A percentile compares a stretch with the other conserved stretches of the same genome.
Conservation (phyloP, 2,329 filamentous ascomycete genomes). For the Chaetomiaceae sp. region DNA sequence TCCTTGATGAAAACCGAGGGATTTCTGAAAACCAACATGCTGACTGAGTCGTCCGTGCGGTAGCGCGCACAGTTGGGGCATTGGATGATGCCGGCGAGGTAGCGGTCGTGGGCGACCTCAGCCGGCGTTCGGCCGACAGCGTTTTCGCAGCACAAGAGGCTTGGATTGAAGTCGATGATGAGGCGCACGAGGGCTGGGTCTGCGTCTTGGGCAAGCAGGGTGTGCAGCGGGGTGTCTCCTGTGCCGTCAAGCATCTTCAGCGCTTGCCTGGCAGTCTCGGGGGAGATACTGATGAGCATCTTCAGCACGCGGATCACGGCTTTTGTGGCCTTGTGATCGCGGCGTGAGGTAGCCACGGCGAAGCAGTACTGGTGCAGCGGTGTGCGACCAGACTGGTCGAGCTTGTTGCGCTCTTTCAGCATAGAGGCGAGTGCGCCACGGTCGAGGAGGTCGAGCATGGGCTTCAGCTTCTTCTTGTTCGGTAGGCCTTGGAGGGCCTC, state of each 20-base stretch:
- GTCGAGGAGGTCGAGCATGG: constrained; percentile 56
- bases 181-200: constrained; percentile 36
- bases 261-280: constrained; percentile 44
- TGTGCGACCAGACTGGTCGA: constrained; percentile 51
- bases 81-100: constrained; percentile 33
- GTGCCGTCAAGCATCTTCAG: constrained; percentile 58
- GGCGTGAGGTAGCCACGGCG: neutral
- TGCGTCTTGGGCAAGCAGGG: constrained; percentile 39
- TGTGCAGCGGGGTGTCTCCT: constrained; percentile 63
- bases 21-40: neutral
- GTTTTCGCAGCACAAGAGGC: constrained; percentile 66
- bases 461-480: constrained; percentile 35
- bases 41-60: neutral
- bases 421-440: constrained; percentile 51
- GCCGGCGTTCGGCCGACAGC: constrained; percentile 69
- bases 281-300: constrained; percentile 48
- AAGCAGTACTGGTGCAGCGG: constrained; percentile 60
- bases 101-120: constrained; percentile 59
- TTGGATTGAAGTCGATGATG: constrained; percentile 53
- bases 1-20: constrained; percentile 16
- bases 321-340: constrained; percentile 26
- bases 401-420: constrained; percentile 53
- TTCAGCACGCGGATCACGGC: constrained; percentile 41
- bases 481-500: constrained; percentile 39
- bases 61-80: neutral